Evolutionary conservation across 305 asterid species (phyloP), one percentile per base, ranked within the genome.

Genomic region (Fraxinus sp.): DNA sequence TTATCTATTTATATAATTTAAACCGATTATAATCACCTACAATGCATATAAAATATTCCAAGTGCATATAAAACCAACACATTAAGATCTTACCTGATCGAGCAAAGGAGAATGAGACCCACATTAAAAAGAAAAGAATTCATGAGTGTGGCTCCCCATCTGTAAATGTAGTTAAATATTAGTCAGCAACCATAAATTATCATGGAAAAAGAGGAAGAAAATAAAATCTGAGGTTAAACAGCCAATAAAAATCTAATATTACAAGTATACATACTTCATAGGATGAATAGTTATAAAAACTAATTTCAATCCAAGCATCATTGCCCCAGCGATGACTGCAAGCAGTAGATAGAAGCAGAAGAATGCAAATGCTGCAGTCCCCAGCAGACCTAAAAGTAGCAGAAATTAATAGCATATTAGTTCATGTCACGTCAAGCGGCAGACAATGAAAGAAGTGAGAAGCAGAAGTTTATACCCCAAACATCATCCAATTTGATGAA

Each of bases 121-220:
- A 94, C 99, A 84, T 97, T 97, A 82, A 97, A 97, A 77, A 97
- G 98, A 85, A 97, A 97, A 28, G 99, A 97, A 88, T 94, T 97
- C 99, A 97, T 94, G 52, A 97, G 95, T 33, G 99, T 97, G 76
- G 96, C 98, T 84, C 98, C 99, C 99, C 99, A 94, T 88, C 99
- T 97, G 89, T 78, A 86, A 78, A 73, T 33, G 78, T 74, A 18
- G 59, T 78, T 59, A 83, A 82, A 71, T 80, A 76, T 86, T 88
- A 87, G 82, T 81, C 59, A 83, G 79, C 70, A 68, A 55, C 79
- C 83, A 86, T 59, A 44, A n/a, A 76, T 79, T 32, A 26, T n/a
- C n/a, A n/a, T 14, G 13, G 74, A 59, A 81, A 35, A 7, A 76
- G 41, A 14, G 77, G 76, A 30, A 37, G 64, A 36, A 77, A 66